Evolutionary conservation across 2,329 filamentous ascomycete species (phyloP).

Genomic region (Sporothrix curviconia): DNA sequence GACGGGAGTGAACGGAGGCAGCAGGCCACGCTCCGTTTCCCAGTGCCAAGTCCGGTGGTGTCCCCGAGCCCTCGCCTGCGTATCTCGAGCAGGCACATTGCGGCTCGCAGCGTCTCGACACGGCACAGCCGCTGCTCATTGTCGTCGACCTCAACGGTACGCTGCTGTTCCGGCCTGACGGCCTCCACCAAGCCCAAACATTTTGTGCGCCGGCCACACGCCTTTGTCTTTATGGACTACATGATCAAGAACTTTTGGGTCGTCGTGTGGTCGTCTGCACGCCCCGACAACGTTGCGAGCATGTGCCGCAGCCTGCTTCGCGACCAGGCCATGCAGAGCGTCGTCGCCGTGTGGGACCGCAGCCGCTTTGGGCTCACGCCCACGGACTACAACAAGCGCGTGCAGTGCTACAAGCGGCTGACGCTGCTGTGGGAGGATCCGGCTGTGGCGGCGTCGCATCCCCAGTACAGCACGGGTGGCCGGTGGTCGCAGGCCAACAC

Average conservation of each 20-base stretch:
- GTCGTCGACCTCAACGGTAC: constrained; percentile 94
- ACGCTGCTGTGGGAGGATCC: constrained; percentile 60
- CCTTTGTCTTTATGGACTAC: constrained; percentile 64
- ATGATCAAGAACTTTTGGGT: constrained; percentile 69
- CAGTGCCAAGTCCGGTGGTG: constrained; percentile 35
- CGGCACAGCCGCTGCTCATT: constrained; percentile 64
- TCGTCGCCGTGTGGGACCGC: constrained; percentile 71
- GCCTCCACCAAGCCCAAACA: constrained; percentile 35
- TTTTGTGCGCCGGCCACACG: constrained; percentile 62
- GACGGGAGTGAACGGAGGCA: no score
- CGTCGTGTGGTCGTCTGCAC: constrained; percentile 87
- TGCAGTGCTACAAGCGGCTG: constrained; percentile 88
- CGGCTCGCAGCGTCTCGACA: constrained; percentile 24
- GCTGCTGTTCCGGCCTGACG: constrained; percentile 63
- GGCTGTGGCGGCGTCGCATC: constrained; percentile 38
- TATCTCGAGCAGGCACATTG: constrained; percentile 54
- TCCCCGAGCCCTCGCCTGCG: constrained; percentile 51
- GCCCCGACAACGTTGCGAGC: constrained; percentile 59
- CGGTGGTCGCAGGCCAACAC: constrained; percentile 80
- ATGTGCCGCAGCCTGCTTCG: constrained; percentile 62
- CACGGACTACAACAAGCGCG: constrained; percentile 59
- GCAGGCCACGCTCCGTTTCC: not conserved
- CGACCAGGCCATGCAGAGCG: constrained; percentile 24
- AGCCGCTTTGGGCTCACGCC: constrained; percentile 63
- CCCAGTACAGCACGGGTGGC: constrained; percentile 23